Conservation (phyloP, 768 basidiomycete genomes). For the Psilocybe tampanensis region DNA sequence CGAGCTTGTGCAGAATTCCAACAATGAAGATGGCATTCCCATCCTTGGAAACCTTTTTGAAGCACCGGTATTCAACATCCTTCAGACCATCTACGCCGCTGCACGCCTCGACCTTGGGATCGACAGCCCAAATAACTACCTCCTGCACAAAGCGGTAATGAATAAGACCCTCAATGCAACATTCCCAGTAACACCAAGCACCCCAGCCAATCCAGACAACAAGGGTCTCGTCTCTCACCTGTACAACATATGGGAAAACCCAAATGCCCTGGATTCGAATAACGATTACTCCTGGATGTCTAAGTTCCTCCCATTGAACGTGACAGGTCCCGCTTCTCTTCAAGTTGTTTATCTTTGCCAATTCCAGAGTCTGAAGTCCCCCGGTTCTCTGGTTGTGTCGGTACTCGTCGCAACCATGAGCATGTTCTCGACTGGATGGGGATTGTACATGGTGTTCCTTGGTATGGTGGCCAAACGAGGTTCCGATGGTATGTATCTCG, state of each 20-base stretch:
- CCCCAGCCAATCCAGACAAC: conserved; percentile 3
- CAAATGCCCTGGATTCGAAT: neutral
- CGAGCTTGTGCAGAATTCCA: neutral
- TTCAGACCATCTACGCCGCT: conserved; percentile 22
- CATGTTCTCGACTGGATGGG: conserved; percentile 24
- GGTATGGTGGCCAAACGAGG: neutral
- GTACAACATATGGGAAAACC: neutral
- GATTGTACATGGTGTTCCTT: conserved; percentile 11
- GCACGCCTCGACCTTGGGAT: conserved; percentile 26
- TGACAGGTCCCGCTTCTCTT: conserved; percentile 15
- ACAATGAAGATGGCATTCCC: neutral
- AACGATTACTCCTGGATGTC: conserved; percentile 6
- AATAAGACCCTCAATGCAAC: conserved; percentile 2
- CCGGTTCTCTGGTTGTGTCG: conserved; percentile 15
- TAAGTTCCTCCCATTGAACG: conserved; percentile 8
- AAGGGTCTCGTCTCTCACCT: neutral
- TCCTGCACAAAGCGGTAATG: conserved; percentile 15
- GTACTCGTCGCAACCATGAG: conserved; percentile 22
- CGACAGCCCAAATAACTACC: conserved; percentile 24
- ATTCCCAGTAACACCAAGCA: conserved; percentile 7
- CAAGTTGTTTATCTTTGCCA: conserved; percentile 23
- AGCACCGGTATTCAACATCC: conserved; percentile 14
- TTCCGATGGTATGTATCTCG: neutral
- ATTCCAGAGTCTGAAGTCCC: conserved; percentile 13
- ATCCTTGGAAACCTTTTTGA: conserved; percentile 1